Evolutionary conservation across 495 filamentous ascomycete genomes (phyloP).

Genomic region (Neurospora tetrasperma): DNA sequence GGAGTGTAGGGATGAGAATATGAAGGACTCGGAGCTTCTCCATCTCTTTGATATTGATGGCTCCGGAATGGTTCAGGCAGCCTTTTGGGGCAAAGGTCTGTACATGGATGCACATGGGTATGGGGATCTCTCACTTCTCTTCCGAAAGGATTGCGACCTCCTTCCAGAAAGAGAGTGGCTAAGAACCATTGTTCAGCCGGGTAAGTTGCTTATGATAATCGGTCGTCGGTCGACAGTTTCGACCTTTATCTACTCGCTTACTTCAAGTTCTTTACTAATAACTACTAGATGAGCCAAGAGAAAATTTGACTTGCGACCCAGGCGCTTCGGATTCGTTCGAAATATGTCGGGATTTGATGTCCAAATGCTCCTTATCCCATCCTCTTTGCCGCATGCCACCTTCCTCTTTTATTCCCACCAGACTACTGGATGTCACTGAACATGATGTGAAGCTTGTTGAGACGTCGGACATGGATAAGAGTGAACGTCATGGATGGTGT

Average conservation of each 20-base stretch:
- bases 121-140: background rate
- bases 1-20: background rate
- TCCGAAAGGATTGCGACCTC: background rate
- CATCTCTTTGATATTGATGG: background rate
- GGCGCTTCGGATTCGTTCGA: background rate
- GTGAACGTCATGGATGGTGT: background rate
- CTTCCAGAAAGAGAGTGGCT: no score
- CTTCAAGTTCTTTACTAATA: background rate
- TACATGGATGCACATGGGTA: background rate
- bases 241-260: no score
- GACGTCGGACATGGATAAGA: background rate
- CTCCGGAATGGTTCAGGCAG: background rate
- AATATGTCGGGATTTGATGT: background rate
- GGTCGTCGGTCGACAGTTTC: no score
- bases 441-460: background rate
- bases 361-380: background rate
- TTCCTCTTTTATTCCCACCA: background rate
- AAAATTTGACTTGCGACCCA: background rate
- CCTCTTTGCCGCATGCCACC: background rate
- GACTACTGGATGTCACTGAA: background rate
- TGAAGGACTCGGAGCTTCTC: background rate
- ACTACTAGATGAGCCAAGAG: background rate
- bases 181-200: background rate
- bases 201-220: background rate
- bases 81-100: no score